A percentile compares a stretch with the other conserved stretches of the same genome.
Conservation (phyloP, 139 green algal species). For the Micractinium sp. region DNA sequence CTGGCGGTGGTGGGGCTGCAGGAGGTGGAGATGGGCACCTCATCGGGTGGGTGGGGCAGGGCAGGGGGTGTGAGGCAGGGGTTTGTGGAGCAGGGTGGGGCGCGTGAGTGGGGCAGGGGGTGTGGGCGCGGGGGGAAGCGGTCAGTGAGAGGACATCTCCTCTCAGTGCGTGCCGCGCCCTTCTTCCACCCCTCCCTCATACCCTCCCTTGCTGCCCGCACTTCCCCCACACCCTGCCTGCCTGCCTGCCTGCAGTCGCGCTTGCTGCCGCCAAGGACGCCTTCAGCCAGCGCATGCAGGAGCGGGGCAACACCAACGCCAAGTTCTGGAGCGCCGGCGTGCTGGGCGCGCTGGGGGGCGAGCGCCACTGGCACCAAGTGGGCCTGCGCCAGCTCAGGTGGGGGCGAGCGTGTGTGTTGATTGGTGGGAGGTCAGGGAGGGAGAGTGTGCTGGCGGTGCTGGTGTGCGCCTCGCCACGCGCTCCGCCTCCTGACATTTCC, state of each 20-base stretch:
- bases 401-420: background rate
- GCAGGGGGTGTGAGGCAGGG: too few relatives aligned
- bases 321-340: constrained; percentile 72
- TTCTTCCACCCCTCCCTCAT: background rate
- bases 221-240: background rate
- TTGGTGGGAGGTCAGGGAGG: too few relatives aligned
- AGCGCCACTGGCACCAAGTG: constrained; percentile 58
- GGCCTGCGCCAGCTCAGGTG: constrained; percentile 85
- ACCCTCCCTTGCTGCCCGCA: background rate
- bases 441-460: too few relatives aligned
- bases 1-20: constrained; percentile 78
- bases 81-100: too few relatives aligned
- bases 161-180: too few relatives aligned
- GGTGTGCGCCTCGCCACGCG: too few relatives aligned
- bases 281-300: constrained; percentile 54
- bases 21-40: constrained; percentile 91
- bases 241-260: constrained; percentile 46
- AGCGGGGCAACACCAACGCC: constrained; percentile 81
- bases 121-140: too few relatives aligned
- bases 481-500: too few relatives aligned
- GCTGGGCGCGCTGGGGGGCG: constrained; percentile 52
- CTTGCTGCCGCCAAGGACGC: constrained; percentile 62
- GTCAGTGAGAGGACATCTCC: too few relatives aligned
- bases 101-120: background rate
- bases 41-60: constrained; percentile 46